phyloP scores from a whole-genome alignment of 2,329 filamentous ascomycete species.

The Leptographium procerum region DNA sequence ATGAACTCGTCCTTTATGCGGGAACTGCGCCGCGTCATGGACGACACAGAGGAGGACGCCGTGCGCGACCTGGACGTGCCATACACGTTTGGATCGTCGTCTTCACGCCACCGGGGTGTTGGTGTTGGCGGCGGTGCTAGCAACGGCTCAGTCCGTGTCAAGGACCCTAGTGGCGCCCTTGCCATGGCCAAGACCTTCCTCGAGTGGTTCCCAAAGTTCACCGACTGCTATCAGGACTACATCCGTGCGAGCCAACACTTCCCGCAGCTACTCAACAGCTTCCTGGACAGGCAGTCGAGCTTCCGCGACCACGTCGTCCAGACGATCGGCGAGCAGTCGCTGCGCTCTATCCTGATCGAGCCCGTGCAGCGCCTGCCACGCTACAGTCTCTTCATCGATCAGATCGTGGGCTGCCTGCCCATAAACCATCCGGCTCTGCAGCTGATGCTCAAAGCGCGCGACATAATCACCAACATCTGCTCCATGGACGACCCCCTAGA shows the following conservation, averaged over 20 bases:
- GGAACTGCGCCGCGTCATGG: slow-evolving; percentile 63
- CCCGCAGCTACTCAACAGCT: slow-evolving; percentile 65
- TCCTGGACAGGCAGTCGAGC: slow-evolving; percentile 70
- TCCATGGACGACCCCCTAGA: slow-evolving; percentile 66
- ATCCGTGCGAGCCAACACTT: slow-evolving; percentile 85
- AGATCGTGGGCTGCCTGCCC: slow-evolving; percentile 78
- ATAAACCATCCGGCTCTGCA: slow-evolving; percentile 76
- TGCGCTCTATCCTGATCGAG: slow-evolving; percentile 89
- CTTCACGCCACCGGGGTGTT: slow-evolving; percentile 21
- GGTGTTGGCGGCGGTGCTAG: slow-evolving; percentile 24
- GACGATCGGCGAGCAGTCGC: slow-evolving; percentile 75
- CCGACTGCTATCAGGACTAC: slow-evolving; percentile 84
- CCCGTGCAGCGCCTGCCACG: slow-evolving; percentile 88
- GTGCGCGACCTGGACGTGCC: slow-evolving; percentile 57
- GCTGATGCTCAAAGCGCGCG: slow-evolving; percentile 73
- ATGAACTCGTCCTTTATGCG: slow-evolving; percentile 73
- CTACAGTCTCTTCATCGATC: slow-evolving; percentile 93
- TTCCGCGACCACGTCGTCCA: slow-evolving; percentile 72
- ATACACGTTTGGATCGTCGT: slow-evolving; percentile 25
- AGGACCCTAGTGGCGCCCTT: slow-evolving; percentile 67
- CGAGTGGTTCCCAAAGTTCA: slow-evolving; percentile 89
- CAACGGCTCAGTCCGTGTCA: slow-evolving; percentile 34
- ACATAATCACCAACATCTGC: slow-evolving; percentile 93
- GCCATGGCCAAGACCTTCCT: slow-evolving; percentile 71
- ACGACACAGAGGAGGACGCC: slow-evolving; percentile 73